phyloP scores from a whole-genome alignment of 2,329 filamentous ascomycete species.

The Hirsutella minnesotensis region DNA sequence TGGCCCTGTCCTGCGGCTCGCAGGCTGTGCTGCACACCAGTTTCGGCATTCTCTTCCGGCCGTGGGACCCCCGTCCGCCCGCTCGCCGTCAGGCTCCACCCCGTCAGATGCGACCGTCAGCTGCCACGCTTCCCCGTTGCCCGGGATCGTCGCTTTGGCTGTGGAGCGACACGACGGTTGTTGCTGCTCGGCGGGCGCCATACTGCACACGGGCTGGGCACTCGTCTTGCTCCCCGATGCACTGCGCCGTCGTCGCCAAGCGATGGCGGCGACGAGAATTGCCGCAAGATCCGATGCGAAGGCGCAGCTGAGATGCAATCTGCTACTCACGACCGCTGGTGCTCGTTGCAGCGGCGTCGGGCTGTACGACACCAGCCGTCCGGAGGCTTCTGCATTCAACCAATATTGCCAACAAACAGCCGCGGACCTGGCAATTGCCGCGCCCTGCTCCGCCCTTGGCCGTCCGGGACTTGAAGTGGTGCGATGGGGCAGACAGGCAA shows the following conservation, averaged over 20 bases:
- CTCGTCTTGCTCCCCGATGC: neutral
- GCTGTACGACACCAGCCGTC: too few relatives aligned
- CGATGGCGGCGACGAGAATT: too few relatives aligned
- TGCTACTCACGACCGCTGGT: too few relatives aligned
- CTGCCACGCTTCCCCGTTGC: neutral
- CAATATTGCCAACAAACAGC: too few relatives aligned
- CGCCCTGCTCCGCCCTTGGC: too few relatives aligned
- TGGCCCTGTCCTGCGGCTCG: neutral
- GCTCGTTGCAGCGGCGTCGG: too few relatives aligned
- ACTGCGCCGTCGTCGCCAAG: neutral
- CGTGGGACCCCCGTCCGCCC: neutral
- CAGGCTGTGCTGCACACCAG: slow-evolving; percentile 1
- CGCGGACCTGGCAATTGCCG: too few relatives aligned
- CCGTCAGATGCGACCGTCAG: neutral
- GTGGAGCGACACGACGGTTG: neutral
- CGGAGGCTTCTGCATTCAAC: too few relatives aligned
- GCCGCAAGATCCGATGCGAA: too few relatives aligned
- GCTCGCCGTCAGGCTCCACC: neutral
- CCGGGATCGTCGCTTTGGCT: neutral
- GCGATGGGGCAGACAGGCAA: too few relatives aligned
- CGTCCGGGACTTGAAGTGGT: too few relatives aligned
- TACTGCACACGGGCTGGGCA: neutral
- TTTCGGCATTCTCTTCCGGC: slow-evolving; percentile 3
- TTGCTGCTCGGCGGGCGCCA: neutral
- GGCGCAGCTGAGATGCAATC: too few relatives aligned